Conservation (phyloP, 805 yeast species). For the Cyberlindnera mississippiensis region DNA sequence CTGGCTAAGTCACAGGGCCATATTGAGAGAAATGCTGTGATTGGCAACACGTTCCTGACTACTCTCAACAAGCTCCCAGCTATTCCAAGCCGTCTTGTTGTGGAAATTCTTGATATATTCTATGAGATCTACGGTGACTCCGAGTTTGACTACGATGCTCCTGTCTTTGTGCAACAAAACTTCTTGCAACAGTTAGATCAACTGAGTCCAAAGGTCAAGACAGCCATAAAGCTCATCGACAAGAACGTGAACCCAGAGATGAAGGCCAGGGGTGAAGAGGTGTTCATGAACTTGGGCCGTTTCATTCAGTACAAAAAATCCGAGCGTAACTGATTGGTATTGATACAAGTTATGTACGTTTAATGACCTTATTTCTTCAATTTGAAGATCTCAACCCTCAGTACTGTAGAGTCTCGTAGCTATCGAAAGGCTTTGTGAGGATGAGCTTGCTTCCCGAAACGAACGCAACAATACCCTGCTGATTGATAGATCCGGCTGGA, state of each 20-base stretch:
- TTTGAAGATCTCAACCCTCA: neutral
- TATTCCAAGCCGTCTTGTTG: constrained; percentile 38
- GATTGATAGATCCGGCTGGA: constrained; percentile 23
- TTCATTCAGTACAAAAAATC: constrained; percentile 71
- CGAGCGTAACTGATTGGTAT: too few relatives aligned
- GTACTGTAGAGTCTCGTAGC: constrained; percentile 25
- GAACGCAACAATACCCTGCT: constrained; percentile 23
- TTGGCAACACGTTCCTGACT: constrained; percentile 42
- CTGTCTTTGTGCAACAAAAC: constrained; percentile 56
- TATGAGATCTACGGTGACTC: constrained; percentile 82
- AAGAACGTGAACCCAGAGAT: constrained; percentile 54
- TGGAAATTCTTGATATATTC: constrained; percentile 60
- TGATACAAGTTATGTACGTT: too few relatives aligned
- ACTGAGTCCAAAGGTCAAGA: constrained; percentile 45
- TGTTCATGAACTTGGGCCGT: constrained; percentile 60
- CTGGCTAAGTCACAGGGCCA: constrained; percentile 45
- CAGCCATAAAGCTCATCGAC: constrained; percentile 59
- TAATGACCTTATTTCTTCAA: too few relatives aligned
- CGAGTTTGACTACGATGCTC: constrained; percentile 58
- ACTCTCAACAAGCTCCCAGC: constrained; percentile 27
- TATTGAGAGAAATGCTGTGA: constrained; percentile 39
- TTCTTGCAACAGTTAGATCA: constrained; percentile 41
- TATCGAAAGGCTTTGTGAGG: constrained; percentile 25
- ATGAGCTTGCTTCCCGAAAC: constrained; percentile 23
- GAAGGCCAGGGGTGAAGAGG: constrained; percentile 63